Conservation (phyloP, 352 stramenopile species). For the Phytopythium boreale region DNA sequence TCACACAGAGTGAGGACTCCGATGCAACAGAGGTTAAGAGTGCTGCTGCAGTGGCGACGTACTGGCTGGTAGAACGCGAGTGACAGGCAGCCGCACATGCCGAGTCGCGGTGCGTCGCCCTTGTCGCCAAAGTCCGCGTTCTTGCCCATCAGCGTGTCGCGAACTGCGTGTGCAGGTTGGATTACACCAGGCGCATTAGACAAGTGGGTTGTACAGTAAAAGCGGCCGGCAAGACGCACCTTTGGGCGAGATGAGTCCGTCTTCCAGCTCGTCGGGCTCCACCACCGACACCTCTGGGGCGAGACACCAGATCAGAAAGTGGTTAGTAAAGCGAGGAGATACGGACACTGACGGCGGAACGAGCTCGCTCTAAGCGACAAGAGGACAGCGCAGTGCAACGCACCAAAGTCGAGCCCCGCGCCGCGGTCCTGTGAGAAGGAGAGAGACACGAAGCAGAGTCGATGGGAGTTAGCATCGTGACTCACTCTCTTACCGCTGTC, state of each 20-base stretch:
- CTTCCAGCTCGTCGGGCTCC: constrained; percentile 66
- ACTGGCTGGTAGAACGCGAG: constrained; percentile 84
- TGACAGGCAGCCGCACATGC: constrained; percentile 78
- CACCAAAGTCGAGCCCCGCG: constrained; percentile 72
- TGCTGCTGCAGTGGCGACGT: constrained; percentile 14
- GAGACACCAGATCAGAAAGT: background rate
- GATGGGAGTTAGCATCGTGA: background rate
- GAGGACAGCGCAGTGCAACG: no score
- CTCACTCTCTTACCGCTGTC: no score
- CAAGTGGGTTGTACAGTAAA: background rate
- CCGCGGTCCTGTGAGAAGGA: constrained; percentile 48
- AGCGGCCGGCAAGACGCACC: constrained; percentile 16
- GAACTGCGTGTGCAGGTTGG: constrained; percentile 15
- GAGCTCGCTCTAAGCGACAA: background rate
- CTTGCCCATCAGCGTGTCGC: constrained; percentile 66
- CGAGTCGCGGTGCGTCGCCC: constrained; percentile 22
- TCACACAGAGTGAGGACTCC: no score
- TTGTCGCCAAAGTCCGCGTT: constrained; percentile 33
- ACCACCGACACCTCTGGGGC: constrained; percentile 71
- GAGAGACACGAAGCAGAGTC: constrained; percentile 4
- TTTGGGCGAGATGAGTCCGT: constrained; percentile 75
- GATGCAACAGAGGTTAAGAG: no score
- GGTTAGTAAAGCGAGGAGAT: background rate
- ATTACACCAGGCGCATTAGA: background rate
- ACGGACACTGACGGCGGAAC: background rate